Conservation (phyloP, 2,329 filamentous ascomycete genomes). For the Sporothrix brunneoviolacea region DNA sequence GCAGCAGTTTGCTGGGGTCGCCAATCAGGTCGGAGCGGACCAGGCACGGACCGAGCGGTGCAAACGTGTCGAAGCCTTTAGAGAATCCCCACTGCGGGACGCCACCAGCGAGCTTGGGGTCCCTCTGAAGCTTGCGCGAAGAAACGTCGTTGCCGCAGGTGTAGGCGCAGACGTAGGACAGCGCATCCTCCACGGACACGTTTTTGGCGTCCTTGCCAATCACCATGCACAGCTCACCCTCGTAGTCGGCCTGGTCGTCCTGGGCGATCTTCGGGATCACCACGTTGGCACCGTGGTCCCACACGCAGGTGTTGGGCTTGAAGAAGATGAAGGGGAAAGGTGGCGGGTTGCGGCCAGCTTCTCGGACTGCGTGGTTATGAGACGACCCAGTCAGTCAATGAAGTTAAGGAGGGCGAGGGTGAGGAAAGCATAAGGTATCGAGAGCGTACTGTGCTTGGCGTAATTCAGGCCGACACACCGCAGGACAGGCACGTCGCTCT, state of each 20-base stretch:
- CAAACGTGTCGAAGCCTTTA: slow-evolving; percentile 51
- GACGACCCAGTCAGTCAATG: no score
- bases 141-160: slow-evolving; percentile 50
- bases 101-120: slow-evolving; percentile 40
- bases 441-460: slow-evolving; percentile 40
- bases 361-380: slow-evolving; percentile 44
- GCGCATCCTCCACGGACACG: slow-evolving; percentile 36
- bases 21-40: slow-evolving; percentile 33
- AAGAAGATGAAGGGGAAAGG: slow-evolving; percentile 45
- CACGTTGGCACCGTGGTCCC: slow-evolving; percentile 31
- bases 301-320: slow-evolving; percentile 37
- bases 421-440: neutral
- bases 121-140: slow-evolving; percentile 40
- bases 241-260: slow-evolving; percentile 28
- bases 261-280: slow-evolving; percentile 43
- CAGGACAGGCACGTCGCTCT: slow-evolving; percentile 47
- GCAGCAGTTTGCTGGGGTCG: slow-evolving; percentile 35
- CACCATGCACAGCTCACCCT: slow-evolving; percentile 33
- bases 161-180: slow-evolving; percentile 47
- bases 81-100: slow-evolving; percentile 52
- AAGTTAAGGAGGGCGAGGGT: no score
- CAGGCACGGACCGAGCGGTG: slow-evolving; percentile 45
- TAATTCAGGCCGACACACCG: slow-evolving; percentile 56
- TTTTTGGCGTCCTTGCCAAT: slow-evolving; percentile 29
- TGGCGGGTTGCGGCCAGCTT: slow-evolving; percentile 43